These are phyloP conservation scores for Globisporangium rhizosaccharum DNA, from an alignment of 352 stramenopile species.

Conservation along the genomic window DNA sequence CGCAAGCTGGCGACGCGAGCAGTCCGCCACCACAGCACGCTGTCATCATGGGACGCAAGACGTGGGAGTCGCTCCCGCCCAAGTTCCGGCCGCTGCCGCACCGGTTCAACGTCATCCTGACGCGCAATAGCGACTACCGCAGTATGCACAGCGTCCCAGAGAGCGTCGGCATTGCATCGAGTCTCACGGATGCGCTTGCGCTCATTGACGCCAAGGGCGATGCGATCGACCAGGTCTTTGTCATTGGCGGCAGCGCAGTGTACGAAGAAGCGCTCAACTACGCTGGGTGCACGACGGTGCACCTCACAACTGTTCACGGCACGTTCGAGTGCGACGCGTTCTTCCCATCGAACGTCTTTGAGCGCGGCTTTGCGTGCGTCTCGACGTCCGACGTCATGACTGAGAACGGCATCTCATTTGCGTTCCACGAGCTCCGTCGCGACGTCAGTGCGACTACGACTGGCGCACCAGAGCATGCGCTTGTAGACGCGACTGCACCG, in stretches of 20 bases:
- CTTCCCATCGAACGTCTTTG: constrained; percentile 79
- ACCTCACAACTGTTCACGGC: constrained; percentile 90
- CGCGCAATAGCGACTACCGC: constrained; percentile 58
- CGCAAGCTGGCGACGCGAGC: neutral
- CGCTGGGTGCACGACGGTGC: constrained; percentile 77
- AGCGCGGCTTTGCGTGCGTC: constrained; percentile 39
- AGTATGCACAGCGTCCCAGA: constrained; percentile 40
- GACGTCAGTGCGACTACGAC: constrained; percentile 8
- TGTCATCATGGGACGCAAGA: constrained; percentile 99
- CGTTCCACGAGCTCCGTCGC: constrained; percentile 66
- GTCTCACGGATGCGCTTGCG: constrained; percentile 88
- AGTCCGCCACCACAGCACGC: constrained; percentile 79
- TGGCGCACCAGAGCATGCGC: constrained; percentile 8
- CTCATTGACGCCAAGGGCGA: constrained; percentile 64
- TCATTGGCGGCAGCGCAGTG: constrained; percentile 95
- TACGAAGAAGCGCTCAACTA: constrained; percentile 92
- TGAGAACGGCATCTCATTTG: constrained; percentile 76
- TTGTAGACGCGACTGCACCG: constrained; percentile 10
- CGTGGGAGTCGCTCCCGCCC: constrained; percentile 96
- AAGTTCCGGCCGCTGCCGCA: constrained; percentile 94
- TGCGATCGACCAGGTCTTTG: constrained; percentile 91
- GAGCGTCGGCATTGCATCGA: constrained; percentile 83
- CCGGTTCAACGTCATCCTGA: constrained; percentile 96
- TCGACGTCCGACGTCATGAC: constrained; percentile 51
- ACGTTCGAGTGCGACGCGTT: constrained; percentile 90